Evolutionary conservation across 768 basidiomycete species (phyloP).

Genomic region (Rhizopogon vulgaris): DNA sequence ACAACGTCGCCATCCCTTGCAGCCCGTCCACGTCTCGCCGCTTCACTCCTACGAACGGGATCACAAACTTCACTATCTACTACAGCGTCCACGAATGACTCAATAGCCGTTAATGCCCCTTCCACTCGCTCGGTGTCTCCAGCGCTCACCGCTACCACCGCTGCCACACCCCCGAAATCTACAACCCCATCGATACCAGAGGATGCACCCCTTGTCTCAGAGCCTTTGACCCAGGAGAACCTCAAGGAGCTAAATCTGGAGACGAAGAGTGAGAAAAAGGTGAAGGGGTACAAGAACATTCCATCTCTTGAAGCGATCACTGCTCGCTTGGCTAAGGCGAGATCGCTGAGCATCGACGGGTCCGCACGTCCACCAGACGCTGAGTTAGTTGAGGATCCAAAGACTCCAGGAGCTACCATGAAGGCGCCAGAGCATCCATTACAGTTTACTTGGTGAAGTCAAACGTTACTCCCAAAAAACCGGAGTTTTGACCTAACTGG

Average conservation of each 20-base stretch:
- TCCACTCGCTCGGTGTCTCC: constrained; percentile 67
- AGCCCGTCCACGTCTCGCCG: constrained; percentile 67
- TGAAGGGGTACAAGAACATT: constrained; percentile 79
- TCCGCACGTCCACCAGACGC: constrained; percentile 69
- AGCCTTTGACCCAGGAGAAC: constrained; percentile 58
- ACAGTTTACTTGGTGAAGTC: constrained; percentile 66
- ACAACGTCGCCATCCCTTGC: constrained; percentile 22
- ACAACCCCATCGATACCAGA: constrained; percentile 36
- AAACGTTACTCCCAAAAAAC: constrained; percentile 14
- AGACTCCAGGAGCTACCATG: constrained; percentile 70
- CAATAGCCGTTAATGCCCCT: constrained; percentile 60
- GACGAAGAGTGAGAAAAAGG: constrained; percentile 33
- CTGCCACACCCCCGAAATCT: constrained; percentile 35
- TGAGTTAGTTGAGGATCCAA: constrained; percentile 76
- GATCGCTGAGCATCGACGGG: constrained; percentile 53
- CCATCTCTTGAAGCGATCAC: constrained; percentile 84
- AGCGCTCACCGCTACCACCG: constrained; percentile 38
- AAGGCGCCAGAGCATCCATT: constrained; percentile 75
- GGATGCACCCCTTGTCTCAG: constrained; percentile 25
- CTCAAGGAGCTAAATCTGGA: constrained; percentile 61
- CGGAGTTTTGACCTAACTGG: not conserved
- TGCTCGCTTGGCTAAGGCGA: constrained; percentile 65
- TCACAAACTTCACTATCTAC: constrained; percentile 49
- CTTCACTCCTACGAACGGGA: constrained; percentile 60
- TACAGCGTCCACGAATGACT: constrained; percentile 47